phyloP scores from a whole-genome alignment of 257 asterid species.

The Ehretia macrophylla region DNA sequence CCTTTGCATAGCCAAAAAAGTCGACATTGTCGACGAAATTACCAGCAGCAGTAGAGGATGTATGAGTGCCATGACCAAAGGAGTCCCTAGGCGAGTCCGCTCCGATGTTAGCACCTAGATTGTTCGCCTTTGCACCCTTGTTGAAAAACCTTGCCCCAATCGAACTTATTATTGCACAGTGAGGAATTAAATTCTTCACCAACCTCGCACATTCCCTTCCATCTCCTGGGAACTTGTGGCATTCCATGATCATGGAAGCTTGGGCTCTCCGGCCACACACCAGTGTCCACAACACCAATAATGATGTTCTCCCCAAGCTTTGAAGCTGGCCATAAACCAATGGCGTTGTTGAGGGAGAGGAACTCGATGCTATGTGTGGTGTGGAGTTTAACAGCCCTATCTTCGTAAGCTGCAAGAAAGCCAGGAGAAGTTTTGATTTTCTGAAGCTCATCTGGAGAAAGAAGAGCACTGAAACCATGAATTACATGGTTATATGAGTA shows the following conservation, averaged over 20 bases:
- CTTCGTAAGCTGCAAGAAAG: constrained; percentile 17
- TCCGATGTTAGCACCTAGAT: constrained; percentile 5
- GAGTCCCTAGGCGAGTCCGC: constrained; percentile 20
- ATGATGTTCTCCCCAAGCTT: constrained; percentile 15
- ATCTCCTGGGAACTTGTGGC: constrained; percentile 12
- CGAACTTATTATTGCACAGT: constrained; percentile 23
- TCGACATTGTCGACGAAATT: constrained; percentile 9
- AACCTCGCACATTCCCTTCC: constrained; percentile 25
- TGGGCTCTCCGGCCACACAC: constrained; percentile 22
- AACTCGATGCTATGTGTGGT: constrained; percentile 21
- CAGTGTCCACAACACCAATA: constrained; percentile 18
- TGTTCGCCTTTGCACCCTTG: constrained; percentile 11
- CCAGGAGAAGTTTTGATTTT: constrained; percentile 1
- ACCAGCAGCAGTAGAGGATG: constrained; percentile 9
- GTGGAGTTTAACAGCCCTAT: constrained; percentile 6
- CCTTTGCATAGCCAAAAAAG: constrained; percentile 16
- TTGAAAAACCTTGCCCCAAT: constrained; percentile 24
- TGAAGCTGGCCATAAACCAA: constrained; percentile 17
- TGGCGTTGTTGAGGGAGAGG: constrained; percentile 17
- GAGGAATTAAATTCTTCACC: constrained; percentile 21
- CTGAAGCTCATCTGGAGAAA: constrained; percentile 10
- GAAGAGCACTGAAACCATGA: constrained; percentile 22
- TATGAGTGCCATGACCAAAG: constrained; percentile 17
- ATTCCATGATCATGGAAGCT: constrained; percentile 16
- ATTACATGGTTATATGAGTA: constrained; percentile 20